phyloP scores from a whole-genome alignment of 2,329 filamentous ascomycete species.

The Pseudopyrenochaeta lycopersici region DNA sequence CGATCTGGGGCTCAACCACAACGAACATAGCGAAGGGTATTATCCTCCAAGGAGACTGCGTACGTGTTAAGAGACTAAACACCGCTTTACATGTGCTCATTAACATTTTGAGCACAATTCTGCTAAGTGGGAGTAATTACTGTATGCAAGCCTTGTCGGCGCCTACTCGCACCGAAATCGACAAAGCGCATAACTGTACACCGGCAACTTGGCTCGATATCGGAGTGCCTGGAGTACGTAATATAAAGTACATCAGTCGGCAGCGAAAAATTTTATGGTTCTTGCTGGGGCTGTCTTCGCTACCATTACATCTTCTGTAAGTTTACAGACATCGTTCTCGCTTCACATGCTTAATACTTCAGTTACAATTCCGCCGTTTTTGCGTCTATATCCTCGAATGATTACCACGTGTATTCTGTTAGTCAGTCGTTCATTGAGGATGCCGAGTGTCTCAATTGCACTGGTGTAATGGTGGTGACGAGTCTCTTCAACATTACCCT shows the following conservation, averaged over 20 bases:
- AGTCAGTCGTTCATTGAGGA: constrained; percentile 16
- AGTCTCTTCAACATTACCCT: neutral
- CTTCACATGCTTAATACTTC: neutral
- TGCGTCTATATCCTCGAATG: constrained; percentile 18
- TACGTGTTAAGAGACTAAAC: constrained; percentile 9
- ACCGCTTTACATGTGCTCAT: constrained; percentile 55
- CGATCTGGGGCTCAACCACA: constrained; percentile 14
- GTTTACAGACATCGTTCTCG: neutral
- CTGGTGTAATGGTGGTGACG: neutral
- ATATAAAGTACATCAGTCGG: constrained; percentile 21
- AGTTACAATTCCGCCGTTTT: constrained; percentile 41
- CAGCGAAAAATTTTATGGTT: constrained; percentile 16
- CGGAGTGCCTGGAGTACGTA: constrained; percentile 29
- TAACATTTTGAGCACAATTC: constrained; percentile 57
- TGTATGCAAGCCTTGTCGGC: constrained; percentile 62
- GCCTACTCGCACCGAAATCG: constrained; percentile 58
- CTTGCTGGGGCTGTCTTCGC: constrained; percentile 19
- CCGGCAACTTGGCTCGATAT: constrained; percentile 34
- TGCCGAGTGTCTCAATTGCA: constrained; percentile 10
- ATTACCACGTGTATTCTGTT: constrained; percentile 22
- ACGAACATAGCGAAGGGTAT: constrained; percentile 2
- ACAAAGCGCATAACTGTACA: constrained; percentile 57
- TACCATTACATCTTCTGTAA: constrained; percentile 31
- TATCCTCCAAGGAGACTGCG: constrained; percentile 32
- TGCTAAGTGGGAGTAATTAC: constrained; percentile 61